Percentiles rank a stretch among this genome's conserved stretches.
These are phyloP conservation scores for Phytopythium litorale DNA, from an alignment of 352 stramenopile species.

Conservation along the genomic window DNA sequence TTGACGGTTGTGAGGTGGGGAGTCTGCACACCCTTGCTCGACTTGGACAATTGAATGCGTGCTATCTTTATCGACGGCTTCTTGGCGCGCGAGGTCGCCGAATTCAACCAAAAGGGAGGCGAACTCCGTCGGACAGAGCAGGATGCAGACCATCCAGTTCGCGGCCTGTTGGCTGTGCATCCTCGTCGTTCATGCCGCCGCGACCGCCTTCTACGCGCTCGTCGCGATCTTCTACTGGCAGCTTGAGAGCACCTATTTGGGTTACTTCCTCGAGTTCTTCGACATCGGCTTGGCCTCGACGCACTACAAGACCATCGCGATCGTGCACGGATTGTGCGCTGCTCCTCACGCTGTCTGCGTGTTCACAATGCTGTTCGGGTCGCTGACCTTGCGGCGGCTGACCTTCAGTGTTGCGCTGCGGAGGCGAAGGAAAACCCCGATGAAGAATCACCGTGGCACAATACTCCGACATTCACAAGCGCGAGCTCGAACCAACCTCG, in stretches of 20 bases:
- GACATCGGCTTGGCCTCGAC: constrained; percentile 12
- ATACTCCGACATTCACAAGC: not conserved
- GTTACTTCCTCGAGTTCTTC: constrained; percentile 11
- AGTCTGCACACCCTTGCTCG: too few species aligned
- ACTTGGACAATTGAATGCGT: too few species aligned
- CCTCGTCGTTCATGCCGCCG: constrained; percentile 7
- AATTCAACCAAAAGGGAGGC: too few species aligned
- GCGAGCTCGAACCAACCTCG: not conserved
- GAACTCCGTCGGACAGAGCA: not conserved
- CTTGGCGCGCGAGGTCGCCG: too few species aligned
- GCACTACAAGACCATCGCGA: constrained; percentile 8
- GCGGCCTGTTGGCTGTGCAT: constrained; percentile 1
- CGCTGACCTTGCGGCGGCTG: not conserved
- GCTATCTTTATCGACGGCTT: too few species aligned
- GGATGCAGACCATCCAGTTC: not conserved
- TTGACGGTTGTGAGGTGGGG: too few species aligned
- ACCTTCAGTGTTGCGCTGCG: not conserved
- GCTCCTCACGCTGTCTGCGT: constrained; percentile 10
- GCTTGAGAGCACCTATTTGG: constrained; percentile 9
- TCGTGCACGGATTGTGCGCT: constrained; percentile 13
- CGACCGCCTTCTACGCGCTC: constrained; percentile 11
- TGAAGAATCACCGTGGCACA: not conserved
- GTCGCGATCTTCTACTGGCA: constrained; percentile 14
- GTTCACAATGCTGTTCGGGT: constrained; percentile 15
- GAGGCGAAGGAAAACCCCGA: not conserved